Evolutionary conservation across 495 filamentous ascomycete species (phyloP).

Genomic region (Neurospora africana): DNA sequence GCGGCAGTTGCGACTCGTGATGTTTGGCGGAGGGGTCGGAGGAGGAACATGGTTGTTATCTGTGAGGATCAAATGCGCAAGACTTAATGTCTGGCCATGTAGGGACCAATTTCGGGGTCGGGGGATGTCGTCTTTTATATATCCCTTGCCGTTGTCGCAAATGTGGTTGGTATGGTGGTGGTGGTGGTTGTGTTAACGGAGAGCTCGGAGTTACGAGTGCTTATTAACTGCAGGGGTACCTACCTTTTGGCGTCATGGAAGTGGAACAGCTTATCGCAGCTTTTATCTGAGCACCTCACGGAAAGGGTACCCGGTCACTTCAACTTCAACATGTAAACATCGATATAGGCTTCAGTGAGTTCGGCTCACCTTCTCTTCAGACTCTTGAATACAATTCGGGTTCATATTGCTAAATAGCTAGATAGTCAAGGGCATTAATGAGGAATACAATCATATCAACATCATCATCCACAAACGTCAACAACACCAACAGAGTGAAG

Average conservation of each 20-base stretch:
- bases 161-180: neutral
- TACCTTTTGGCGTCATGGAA: neutral
- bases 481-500: too few species aligned
- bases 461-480: too few species aligned
- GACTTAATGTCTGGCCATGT: neutral
- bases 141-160: neutral
- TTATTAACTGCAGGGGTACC: neutral
- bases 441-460: too few species aligned
- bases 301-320: neutral
- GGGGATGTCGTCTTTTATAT: neutral
- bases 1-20: neutral
- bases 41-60: neutral
- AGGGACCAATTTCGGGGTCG: neutral
- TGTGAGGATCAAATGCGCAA: neutral
- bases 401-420: neutral
- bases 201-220: neutral
- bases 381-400: neutral
- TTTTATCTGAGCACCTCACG: neutral
- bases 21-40: neutral
- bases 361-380: neutral
- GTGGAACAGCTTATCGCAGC: neutral
- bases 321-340: neutral
- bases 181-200: neutral
- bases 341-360: neutral
- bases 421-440: too few species aligned